Base-by-base conservation (phyloP, 495 filamentous ascomycete genomes). In the Immersiella caudata region DNA sequence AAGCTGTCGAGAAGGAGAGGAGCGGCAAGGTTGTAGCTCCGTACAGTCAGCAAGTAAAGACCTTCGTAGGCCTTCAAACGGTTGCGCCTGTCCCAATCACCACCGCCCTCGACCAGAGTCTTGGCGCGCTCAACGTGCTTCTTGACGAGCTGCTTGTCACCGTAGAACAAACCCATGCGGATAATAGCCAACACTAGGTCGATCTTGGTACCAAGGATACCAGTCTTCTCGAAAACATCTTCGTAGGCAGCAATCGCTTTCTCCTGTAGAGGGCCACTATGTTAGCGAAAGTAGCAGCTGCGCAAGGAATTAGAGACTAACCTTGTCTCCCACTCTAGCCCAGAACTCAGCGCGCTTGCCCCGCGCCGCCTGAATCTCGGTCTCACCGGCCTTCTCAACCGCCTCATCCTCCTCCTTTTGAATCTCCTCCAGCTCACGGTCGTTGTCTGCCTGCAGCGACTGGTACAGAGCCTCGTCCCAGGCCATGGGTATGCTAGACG, bases 1-100 rank as follows among this genome's bases (percentile, higher is more conserved):
- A 99, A 82, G 75, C 91, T 94, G 82, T 99, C 95, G 63, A 99
- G 92, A 27, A 99, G 90, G 7, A 97, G 85, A 52, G 96, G 96
- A 6, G 96, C 95, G 29, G 93, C 94, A 59, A 92, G 82, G 76
- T 88, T 90, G 82, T 97, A 93, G 60, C 92, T 93, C 54, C 95
- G 93, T 60, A 91, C 87, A 33, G 94, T 97, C 67, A 99, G 90
- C 11, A 97, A 85, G 75, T 97, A 91, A 33, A 99, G 82, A 68
- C 95, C 95, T 79, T 96, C 92, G 86, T 99, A 99, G 62, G 95
- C 96, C 88, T 99, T 99, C 52, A 99, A 86, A 59, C 95, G 90
- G 80, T 99, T 99, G 75, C 95, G 89, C 27, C 95, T 91, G 79
- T 99, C 95, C 95, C 95, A 99, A 77, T 99, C 95, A 70, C 95